These are phyloP conservation scores for Epichloe festucae DNA, from an alignment of 2,329 filamentous ascomycete species.

Conservation along the genomic window DNA sequence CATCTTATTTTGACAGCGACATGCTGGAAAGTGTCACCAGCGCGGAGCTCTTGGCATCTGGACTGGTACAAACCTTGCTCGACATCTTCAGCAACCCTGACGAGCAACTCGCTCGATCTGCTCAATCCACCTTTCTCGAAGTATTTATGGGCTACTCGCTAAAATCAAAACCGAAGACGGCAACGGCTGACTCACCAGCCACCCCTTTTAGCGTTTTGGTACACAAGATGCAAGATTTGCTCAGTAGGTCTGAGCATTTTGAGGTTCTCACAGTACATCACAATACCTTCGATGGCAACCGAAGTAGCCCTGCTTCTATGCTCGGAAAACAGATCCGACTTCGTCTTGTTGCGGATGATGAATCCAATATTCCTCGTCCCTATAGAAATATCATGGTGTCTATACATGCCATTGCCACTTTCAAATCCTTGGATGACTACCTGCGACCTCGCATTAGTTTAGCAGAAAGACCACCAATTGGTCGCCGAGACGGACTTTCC, in stretches of 20 bases:
- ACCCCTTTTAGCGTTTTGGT: conserved; percentile 86
- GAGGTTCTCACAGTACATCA: conserved; percentile 94
- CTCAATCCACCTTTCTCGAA: conserved; percentile 74
- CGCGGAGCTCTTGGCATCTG: conserved; percentile 82
- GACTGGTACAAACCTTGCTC: conserved; percentile 73
- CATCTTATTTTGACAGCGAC: conserved; percentile 77
- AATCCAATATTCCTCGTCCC: conserved; percentile 73
- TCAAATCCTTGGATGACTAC: conserved; percentile 94
- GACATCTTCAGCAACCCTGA: conserved; percentile 67
- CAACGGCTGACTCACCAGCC: conserved; percentile 52
- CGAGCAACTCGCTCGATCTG: conserved; percentile 46
- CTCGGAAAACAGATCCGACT: conserved; percentile 88
- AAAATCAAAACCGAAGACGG: conserved; percentile 51
- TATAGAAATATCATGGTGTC: conserved; percentile 97
- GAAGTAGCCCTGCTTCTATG: conserved; percentile 89
- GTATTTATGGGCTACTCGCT: conserved; percentile 77
- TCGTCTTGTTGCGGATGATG: conserved; percentile 77
- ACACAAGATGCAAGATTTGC: conserved; percentile 86
- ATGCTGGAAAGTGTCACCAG: conserved; percentile 89
- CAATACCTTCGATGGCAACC: conserved; percentile 78
- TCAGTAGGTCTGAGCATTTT: conserved; percentile 95
- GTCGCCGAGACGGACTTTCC: conserved; percentile 51
- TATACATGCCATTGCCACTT: conserved; percentile 95
- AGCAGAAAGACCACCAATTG: conserved; percentile 52
- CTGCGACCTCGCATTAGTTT: conserved; percentile 77